A percentile compares a stretch with the other conserved stretches of the same genome.
Evolutionary conservation across 441 rosid species (phyloP).

Genomic region (Euphorbia schlechtendalii): DNA sequence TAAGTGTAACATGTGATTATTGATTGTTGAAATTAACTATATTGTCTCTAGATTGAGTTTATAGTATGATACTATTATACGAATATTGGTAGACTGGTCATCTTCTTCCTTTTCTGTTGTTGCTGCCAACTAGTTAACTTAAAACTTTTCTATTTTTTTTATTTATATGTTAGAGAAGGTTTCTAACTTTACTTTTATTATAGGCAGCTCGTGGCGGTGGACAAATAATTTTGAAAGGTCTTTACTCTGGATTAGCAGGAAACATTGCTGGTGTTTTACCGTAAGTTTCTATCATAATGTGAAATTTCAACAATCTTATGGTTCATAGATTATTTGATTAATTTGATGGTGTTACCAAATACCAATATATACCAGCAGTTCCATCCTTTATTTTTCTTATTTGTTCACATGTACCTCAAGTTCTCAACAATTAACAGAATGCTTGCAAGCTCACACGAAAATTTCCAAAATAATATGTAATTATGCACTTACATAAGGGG

Average conservation of each 20-base stretch:
- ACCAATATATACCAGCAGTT: not conserved
- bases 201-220: slow-evolving; percentile 47
- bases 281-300: slow-evolving; percentile 26
- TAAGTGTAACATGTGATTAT: slow-evolving; percentile 13
- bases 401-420: not conserved
- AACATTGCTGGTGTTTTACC: slow-evolving; percentile 51
- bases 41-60: not conserved
- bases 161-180: not conserved
- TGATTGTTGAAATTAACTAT: not conserved
- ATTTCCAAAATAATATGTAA: not conserved
- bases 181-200: not conserved
- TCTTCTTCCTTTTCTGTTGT: not conserved
- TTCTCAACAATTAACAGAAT: not conserved
- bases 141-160: not conserved
- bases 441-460: not conserved
- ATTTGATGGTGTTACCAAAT: not conserved
- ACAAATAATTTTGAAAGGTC: slow-evolving; percentile 36
- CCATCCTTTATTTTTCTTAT: not conserved
- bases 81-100: not conserved
- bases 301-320: not conserved
- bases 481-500: not conserved
- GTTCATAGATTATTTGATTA: not conserved
- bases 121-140: too few species aligned
- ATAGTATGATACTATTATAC: too few species aligned
- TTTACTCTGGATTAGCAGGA: slow-evolving; percentile 50